These are phyloP conservation scores for Alternaria burnsii DNA, from an alignment of 2,329 filamentous ascomycete species.

Conservation along the genomic window DNA sequence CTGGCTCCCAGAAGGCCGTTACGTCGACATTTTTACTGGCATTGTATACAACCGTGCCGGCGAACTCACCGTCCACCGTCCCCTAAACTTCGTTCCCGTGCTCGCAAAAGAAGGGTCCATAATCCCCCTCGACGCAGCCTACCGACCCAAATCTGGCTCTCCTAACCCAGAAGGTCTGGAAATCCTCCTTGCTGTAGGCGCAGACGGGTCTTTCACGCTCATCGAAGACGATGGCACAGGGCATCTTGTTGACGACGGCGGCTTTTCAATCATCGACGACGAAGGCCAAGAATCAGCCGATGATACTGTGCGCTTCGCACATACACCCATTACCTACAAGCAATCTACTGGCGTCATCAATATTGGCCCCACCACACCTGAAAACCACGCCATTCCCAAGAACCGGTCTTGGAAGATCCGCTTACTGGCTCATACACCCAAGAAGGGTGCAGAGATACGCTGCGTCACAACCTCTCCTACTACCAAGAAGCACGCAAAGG, in stretches of 20 bases:
- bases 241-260: conserved; percentile 47
- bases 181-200: conserved; percentile 57
- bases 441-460: conserved; percentile 25
- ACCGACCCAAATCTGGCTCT: conserved; percentile 57
- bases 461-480: conserved; percentile 33
- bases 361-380: conserved; percentile 43
- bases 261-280: conserved; percentile 56
- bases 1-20: conserved; percentile 65
- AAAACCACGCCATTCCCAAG: conserved; percentile 39
- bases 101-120: conserved; percentile 66
- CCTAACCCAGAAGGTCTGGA: conserved; percentile 59
- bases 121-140: conserved; percentile 61
- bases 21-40: conserved; percentile 67
- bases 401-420: conserved; percentile 43
- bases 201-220: conserved; percentile 60
- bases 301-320: conserved; percentile 42
- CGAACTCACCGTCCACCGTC: conserved; percentile 61
- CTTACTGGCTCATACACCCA: conserved; percentile 41
- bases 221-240: conserved; percentile 58
- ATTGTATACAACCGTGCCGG: conserved; percentile 66
- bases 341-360: conserved; percentile 47
- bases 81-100: conserved; percentile 61
- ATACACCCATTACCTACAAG: conserved; percentile 50
- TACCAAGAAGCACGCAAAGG: conserved; percentile 39
- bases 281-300: conserved; percentile 28